Evolutionary conservation across 495 filamentous ascomycete species (phyloP).

Genomic region (Cairneyella variabilis): DNA sequence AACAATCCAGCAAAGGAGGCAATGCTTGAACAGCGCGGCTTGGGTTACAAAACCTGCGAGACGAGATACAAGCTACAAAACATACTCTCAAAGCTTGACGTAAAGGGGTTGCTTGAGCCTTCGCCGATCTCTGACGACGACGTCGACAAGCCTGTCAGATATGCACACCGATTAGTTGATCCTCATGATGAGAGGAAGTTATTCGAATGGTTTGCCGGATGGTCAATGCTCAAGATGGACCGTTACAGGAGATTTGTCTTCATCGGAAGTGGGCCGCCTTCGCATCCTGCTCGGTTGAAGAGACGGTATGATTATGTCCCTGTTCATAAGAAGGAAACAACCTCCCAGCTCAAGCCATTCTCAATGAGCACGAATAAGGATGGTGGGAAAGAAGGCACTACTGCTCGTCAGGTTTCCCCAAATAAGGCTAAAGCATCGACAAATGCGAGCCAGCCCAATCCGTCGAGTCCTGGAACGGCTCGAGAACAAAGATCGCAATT

Average conservation of each 20-base stretch:
- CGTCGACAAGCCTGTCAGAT: slow-evolving; percentile 36
- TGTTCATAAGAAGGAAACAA: not conserved
- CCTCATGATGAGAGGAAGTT: slow-evolving; percentile 49
- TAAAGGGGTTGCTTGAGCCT: not conserved
- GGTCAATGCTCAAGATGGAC: slow-evolving; percentile 42
- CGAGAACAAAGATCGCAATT: not conserved
- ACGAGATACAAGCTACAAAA: slow-evolving; percentile 24
- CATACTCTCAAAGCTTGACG: slow-evolving; percentile 26
- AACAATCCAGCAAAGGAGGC: slow-evolving; percentile 17
- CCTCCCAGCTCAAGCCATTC: not conserved
- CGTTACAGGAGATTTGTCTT: slow-evolving; percentile 44
- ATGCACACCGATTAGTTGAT: slow-evolving; percentile 40
- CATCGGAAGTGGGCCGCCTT: slow-evolving; percentile 28
- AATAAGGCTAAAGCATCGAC: not conserved
- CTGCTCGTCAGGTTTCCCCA: not conserved
- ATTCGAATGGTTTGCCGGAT: slow-evolving; percentile 51
- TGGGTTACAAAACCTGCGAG: slow-evolving; percentile 26
- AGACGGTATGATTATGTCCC: not conserved
- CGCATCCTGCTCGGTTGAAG: not conserved
- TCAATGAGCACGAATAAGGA: not conserved
- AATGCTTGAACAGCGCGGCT: slow-evolving; percentile 21
- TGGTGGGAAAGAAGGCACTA: not conserved
- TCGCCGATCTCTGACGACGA: slow-evolving; percentile 20
- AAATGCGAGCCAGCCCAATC: not conserved
- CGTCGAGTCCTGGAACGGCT: not conserved